phyloP scores from a whole-genome alignment of 345 rosid genomes.

The Lumnitzera littorea region DNA sequence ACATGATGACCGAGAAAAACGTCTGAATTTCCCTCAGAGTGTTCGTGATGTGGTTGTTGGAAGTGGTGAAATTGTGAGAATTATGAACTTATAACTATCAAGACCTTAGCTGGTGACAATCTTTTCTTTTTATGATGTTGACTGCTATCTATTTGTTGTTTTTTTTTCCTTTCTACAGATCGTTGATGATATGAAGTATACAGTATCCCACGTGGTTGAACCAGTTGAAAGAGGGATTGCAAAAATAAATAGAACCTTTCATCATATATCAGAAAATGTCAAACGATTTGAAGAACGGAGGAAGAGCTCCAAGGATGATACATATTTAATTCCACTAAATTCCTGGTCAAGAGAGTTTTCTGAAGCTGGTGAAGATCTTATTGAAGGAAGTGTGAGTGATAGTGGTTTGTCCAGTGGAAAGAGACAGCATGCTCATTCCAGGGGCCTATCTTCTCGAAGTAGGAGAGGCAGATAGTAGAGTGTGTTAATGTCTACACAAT shows the following conservation, averaged over 20 bases:
- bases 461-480: slow-evolving; percentile 28
- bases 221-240: slow-evolving; percentile 98
- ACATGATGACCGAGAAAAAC: slow-evolving; percentile 64
- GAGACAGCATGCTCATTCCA: slow-evolving; percentile 37
- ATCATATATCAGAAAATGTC: slow-evolving; percentile 84
- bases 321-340: slow-evolving; percentile 69
- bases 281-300: slow-evolving; percentile 61
- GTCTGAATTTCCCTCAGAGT: slow-evolving; percentile 88
- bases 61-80: slow-evolving; percentile 90
- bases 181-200: slow-evolving; percentile 97
- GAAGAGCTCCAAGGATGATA: slow-evolving; percentile 78
- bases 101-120: neutral
- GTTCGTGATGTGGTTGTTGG: slow-evolving; percentile 95
- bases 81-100: neutral
- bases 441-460: slow-evolving; percentile 25
- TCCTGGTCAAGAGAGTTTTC: slow-evolving; percentile 76
- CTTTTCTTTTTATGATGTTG: slow-evolving; percentile 1
- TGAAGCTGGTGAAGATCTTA: slow-evolving; percentile 54
- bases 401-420: slow-evolving; percentile 59
- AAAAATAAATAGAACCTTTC: slow-evolving; percentile 74
- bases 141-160: neutral
- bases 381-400: slow-evolving; percentile 86
- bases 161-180: slow-evolving; percentile 37
- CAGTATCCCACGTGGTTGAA: slow-evolving; percentile 94
- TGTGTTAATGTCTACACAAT: neutral